A percentile compares a stretch with the other conserved stretches of the same genome.
Conservation (phyloP, 1,284 basidiomycete genomes). For the Puccinia hordei region DNA sequence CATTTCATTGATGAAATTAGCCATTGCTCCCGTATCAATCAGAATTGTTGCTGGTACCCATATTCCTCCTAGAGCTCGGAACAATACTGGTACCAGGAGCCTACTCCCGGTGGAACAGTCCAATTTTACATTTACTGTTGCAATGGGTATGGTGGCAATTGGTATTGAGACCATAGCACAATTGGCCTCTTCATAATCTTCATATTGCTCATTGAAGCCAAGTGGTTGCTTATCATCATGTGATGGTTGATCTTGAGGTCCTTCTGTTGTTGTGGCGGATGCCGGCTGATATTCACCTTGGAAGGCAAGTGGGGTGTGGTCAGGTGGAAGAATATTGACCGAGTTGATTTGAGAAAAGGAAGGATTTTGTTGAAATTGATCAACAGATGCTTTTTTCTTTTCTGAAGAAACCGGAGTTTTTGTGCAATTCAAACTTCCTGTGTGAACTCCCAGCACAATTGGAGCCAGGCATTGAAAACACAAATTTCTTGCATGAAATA, state of each 20-base stretch:
- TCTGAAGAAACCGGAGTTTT: background rate
- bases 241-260: too few relatives aligned
- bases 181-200: background rate
- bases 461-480: constrained; percentile 7
- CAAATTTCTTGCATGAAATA: background rate
- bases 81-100: background rate
- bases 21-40: background rate
- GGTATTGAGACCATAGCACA: background rate
- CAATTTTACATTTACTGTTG: background rate
- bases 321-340: too few relatives aligned
- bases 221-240: background rate
- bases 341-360: background rate
- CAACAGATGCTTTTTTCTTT: background rate
- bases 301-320: too few relatives aligned
- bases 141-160: too few relatives aligned
- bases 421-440: constrained; percentile 5
- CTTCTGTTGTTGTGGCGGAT: too few relatives aligned
- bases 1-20: background rate
- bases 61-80: background rate
- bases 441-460: background rate
- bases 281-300: too few relatives aligned
- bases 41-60: background rate
- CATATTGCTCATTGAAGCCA: background rate
- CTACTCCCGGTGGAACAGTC: background rate
- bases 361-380: background rate